A percentile compares a stretch with the other conserved stretches of the same genome.
Evolutionary conservation across 2,329 filamentous ascomycete species (phyloP).

Genomic region (Nigrospora sphaerica): DNA sequence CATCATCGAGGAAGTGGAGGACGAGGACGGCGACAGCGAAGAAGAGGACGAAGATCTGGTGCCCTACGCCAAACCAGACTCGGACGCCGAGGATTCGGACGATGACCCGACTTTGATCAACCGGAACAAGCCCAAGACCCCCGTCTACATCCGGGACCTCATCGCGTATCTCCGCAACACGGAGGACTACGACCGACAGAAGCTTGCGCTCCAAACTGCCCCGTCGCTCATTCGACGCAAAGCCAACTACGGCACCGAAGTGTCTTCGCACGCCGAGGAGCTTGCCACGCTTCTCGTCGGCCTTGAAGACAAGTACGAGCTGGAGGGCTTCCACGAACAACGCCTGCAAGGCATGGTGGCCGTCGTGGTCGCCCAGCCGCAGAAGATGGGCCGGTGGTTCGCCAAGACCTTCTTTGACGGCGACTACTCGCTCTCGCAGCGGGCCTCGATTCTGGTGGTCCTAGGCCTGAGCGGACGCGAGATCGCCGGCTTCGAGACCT

Average conservation of each 20-base stretch:
- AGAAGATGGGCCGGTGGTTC: constrained; percentile 76
- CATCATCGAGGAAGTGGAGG: constrained; percentile 60
- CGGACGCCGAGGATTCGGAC: constrained; percentile 84
- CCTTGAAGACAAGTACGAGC: constrained; percentile 77
- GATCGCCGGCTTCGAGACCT: constrained; percentile 67
- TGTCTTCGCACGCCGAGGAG: constrained; percentile 76
- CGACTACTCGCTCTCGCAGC: constrained; percentile 82
- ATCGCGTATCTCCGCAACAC: constrained; percentile 71
- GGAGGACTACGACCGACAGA: constrained; percentile 79
- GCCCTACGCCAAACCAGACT: constrained; percentile 79
- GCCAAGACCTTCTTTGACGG: constrained; percentile 81
- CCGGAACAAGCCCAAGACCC: constrained; percentile 73
- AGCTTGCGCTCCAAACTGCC: constrained; percentile 70
- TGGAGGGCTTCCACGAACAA: constrained; percentile 69
- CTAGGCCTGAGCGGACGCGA: constrained; percentile 79
- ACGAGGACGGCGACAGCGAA: constrained; percentile 41
- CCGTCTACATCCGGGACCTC: constrained; percentile 86
- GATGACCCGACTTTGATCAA: constrained; percentile 85
- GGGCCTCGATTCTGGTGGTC: constrained; percentile 73
- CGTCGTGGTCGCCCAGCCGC: constrained; percentile 67
- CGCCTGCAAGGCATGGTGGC: constrained; percentile 77
- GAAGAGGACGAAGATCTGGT: constrained; percentile 62
- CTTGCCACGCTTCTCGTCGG: constrained; percentile 71
- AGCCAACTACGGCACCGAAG: constrained; percentile 78
- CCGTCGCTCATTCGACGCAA: constrained; percentile 81